Percentiles rank a stretch among this genome's conserved stretches.
phyloP scores from a whole-genome alignment of 2,329 filamentous ascomycete genomes.

The Phoma sp. region DNA sequence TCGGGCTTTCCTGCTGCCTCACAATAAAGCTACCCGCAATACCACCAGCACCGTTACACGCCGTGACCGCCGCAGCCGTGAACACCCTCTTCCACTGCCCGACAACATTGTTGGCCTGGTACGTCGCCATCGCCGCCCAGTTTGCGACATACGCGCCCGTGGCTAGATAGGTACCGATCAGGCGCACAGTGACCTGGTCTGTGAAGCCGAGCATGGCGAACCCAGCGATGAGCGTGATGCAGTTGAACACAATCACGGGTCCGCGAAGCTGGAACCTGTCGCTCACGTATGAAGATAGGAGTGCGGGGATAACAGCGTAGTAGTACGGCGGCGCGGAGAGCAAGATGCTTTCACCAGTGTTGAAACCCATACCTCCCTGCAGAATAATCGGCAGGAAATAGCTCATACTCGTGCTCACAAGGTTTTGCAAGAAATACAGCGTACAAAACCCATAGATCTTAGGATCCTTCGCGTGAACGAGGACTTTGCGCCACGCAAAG shows the following conservation, averaged over 20 bases:
- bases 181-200: slow-evolving; percentile 64
- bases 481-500: slow-evolving; percentile 62
- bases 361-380: slow-evolving; percentile 54
- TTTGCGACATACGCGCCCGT: slow-evolving; percentile 73
- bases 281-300: slow-evolving; percentile 66
- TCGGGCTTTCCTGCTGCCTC: slow-evolving; percentile 64
- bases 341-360: slow-evolving; percentile 57
- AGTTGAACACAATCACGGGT: slow-evolving; percentile 70
- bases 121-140: slow-evolving; percentile 67
- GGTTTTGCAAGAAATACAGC: slow-evolving; percentile 70
- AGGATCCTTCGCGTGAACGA: slow-evolving; percentile 62
- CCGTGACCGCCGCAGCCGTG: slow-evolving; percentile 65
- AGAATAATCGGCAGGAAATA: slow-evolving; percentile 71
- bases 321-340: slow-evolving; percentile 72
- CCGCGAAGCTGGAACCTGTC: slow-evolving; percentile 67
- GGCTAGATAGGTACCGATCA: slow-evolving; percentile 68
- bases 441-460: slow-evolving; percentile 70
- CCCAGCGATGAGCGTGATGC: slow-evolving; percentile 64
- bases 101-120: slow-evolving; percentile 58
- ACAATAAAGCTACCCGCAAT: slow-evolving; percentile 72
- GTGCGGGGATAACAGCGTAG: slow-evolving; percentile 68
- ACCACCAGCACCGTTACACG: slow-evolving; percentile 67
- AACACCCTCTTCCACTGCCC: slow-evolving; percentile 70
- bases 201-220: slow-evolving; percentile 71
- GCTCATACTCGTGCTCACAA: slow-evolving; percentile 68